A percentile compares a stretch with the other conserved stretches of the same genome.
phyloP scores from a whole-genome alignment of 2,329 filamentous ascomycete species.

The Lasiodiplodia citricola region DNA sequence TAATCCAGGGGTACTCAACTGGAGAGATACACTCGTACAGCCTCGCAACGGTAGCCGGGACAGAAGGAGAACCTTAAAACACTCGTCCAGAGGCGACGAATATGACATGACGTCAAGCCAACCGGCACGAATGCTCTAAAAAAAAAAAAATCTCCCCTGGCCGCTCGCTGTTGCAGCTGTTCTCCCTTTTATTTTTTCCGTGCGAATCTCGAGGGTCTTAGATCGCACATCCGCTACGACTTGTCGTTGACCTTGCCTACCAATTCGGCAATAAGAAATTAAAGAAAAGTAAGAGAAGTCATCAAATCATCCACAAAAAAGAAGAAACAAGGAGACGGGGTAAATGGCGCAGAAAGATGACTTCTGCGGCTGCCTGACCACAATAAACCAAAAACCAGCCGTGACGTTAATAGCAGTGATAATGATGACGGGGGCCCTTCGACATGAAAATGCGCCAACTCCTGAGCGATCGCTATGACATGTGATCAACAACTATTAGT shows the following conservation, averaged over 20 bases:
- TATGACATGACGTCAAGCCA: background rate
- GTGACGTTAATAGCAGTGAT: background rate
- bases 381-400: constrained; percentile 1
- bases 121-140: background rate
- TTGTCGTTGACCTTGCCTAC: background rate
- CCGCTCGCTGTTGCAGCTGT: background rate
- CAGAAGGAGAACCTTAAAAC: background rate
- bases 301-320: constrained; percentile 15
- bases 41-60: background rate
- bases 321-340: background rate
- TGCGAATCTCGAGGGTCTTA: background rate
- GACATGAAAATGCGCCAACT: constrained; percentile 2
- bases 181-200: background rate
- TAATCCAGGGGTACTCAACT: background rate
- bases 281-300: constrained; percentile 6
- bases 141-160: too few species aligned
- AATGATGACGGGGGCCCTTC: background rate
- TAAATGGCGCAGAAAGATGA: background rate
- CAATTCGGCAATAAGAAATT: background rate
- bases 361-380: background rate
- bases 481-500: constrained; percentile 6
- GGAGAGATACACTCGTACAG: background rate
- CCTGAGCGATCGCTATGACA: constrained; percentile 17
- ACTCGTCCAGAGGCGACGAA: background rate
- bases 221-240: background rate